phyloP scores from a whole-genome alignment of 371 early-diverging fungal genomes.

The Rhizopus sp. region DNA sequence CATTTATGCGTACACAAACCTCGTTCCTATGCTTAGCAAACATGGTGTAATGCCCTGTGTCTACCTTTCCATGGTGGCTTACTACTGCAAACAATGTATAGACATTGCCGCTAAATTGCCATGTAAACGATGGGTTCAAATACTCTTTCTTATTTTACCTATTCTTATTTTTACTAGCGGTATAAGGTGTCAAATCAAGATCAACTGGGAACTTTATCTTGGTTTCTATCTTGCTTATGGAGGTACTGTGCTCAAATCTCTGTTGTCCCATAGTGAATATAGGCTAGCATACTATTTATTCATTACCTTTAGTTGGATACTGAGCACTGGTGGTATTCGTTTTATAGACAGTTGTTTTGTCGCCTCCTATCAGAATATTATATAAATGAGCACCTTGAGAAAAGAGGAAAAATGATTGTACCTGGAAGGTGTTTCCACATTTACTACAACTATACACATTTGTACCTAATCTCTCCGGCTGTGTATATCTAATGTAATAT shows the following conservation, averaged over 20 bases:
- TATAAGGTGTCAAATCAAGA: constrained; percentile 92
- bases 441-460: constrained; percentile 77
- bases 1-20: constrained; percentile 38
- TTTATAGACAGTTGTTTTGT: constrained; percentile 88
- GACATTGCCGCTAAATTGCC: constrained; percentile 47
- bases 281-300: background rate
- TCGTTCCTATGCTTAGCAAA: constrained; percentile 77
- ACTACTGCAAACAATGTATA: constrained; percentile 92
- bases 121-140: background rate
- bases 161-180: constrained; percentile 49
- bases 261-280: constrained; percentile 21
- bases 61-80: constrained; percentile 87
- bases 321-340: constrained; percentile 83
- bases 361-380: constrained; percentile 50
- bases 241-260: constrained; percentile 84
- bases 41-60: constrained; percentile 94
- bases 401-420: constrained; percentile 8
- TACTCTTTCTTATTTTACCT: constrained; percentile 23
- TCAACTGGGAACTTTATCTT: constrained; percentile 84
- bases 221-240: constrained; percentile 83
- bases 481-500: constrained; percentile 62
- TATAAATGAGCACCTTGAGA: background rate
- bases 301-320: constrained; percentile 85
- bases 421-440: constrained; percentile 65
- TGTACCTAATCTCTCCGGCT: constrained; percentile 67